Conservation (phyloP, 805 yeast species). For the Spathaspora arborariae region DNA sequence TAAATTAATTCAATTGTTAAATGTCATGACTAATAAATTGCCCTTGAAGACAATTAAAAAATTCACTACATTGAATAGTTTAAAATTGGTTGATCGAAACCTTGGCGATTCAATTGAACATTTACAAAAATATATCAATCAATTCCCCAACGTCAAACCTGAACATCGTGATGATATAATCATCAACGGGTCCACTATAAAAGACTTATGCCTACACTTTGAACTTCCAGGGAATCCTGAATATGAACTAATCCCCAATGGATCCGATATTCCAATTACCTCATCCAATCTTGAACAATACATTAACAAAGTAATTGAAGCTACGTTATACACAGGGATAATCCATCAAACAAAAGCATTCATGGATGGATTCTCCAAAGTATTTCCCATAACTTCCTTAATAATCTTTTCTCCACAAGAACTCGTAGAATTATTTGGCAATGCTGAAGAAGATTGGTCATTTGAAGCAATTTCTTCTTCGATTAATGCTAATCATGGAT, state of each 20-base stretch:
- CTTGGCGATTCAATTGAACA: slow-evolving; percentile 56
- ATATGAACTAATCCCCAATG: slow-evolving; percentile 55
- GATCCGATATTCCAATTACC: slow-evolving; percentile 48
- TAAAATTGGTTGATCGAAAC: slow-evolving; percentile 52
- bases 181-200: slow-evolving; percentile 41
- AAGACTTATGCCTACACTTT: slow-evolving; percentile 58
- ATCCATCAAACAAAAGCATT: slow-evolving; percentile 62
- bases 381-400: slow-evolving; percentile 74
- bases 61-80: slow-evolving; percentile 29
- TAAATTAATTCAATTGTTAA: slow-evolving; percentile 44
- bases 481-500: slow-evolving; percentile 88
- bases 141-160: slow-evolving; percentile 13
- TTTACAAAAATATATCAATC: slow-evolving; percentile 41
- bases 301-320: slow-evolving; percentile 52
- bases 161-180: slow-evolving; percentile 14
- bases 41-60: slow-evolving; percentile 14
- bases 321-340: slow-evolving; percentile 62
- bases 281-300: slow-evolving; percentile 55
- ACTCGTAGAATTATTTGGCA: slow-evolving; percentile 67
- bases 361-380: slow-evolving; percentile 74
- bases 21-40: slow-evolving; percentile 9
- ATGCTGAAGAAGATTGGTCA: slow-evolving; percentile 85
- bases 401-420: slow-evolving; percentile 73
- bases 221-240: slow-evolving; percentile 74
- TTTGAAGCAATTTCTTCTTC: slow-evolving; percentile 52